These are phyloP conservation scores for Candida hungchunana DNA, from an alignment of 805 yeast genomes.

Conservation along the genomic window DNA sequence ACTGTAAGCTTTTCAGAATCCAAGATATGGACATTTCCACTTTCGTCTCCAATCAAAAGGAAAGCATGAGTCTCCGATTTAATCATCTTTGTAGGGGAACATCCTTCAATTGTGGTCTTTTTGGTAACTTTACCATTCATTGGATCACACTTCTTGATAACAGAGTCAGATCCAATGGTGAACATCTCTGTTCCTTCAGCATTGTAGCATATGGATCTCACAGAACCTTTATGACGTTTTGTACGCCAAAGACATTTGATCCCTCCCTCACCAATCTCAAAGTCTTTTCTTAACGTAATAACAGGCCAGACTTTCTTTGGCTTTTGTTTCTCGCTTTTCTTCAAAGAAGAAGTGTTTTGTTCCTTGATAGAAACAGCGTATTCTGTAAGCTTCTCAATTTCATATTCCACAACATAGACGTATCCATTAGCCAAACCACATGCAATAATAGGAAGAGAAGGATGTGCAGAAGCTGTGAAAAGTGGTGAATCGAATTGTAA, in stretches of 20 bases:
- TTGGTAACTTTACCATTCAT: conserved; percentile 72
- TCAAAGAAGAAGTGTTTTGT: conserved; percentile 24
- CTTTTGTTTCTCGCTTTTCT: conserved; percentile 24
- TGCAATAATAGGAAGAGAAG: conserved; percentile 56
- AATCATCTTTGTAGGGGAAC: conserved; percentile 30
- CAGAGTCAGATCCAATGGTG: conserved; percentile 76
- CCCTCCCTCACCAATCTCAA: conserved; percentile 14
- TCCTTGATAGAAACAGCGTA: conserved; percentile 24
- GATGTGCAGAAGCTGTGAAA: conserved; percentile 79
- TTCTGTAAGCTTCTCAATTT: conserved; percentile 42
- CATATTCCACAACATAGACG: conserved; percentile 57
- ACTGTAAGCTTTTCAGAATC: conserved; percentile 50
- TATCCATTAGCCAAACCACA: conserved; percentile 84
- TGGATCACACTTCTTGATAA: conserved; percentile 68
- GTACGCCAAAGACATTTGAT: conserved; percentile 67
- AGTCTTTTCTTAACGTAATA: conserved; percentile 24
- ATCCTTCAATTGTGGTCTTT: conserved; percentile 9
- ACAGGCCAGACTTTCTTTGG: conserved; percentile 45
- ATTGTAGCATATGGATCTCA: conserved; percentile 65
- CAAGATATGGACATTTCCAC: conserved; percentile 60
- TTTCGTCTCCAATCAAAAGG: conserved; percentile 60
- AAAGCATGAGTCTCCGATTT: conserved; percentile 35
- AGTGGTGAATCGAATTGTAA: conserved; percentile 51
- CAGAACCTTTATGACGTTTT: conserved; percentile 84
- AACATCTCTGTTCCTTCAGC: conserved; percentile 47